Conservation (phyloP, 2,329 filamentous ascomycete species). For the Xylaria digitata region DNA sequence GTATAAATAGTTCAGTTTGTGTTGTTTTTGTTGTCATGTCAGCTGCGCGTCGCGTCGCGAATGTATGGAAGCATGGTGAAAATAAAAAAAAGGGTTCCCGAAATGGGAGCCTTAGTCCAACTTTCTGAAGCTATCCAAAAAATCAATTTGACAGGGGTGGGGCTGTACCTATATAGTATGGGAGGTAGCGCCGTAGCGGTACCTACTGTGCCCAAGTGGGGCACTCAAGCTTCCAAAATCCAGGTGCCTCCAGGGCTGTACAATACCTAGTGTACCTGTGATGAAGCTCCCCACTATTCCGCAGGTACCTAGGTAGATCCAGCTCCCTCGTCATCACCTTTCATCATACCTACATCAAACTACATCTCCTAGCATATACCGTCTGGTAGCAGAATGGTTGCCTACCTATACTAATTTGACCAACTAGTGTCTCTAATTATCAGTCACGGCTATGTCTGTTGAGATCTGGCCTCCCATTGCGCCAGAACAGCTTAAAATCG, state of each 20-base stretch:
- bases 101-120: conserved; percentile 23
- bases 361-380: background rate
- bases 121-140: conserved; percentile 24
- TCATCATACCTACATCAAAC: conserved; percentile 20
- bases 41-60: conserved; percentile 9
- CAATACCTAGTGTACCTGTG: background rate
- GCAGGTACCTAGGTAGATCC: background rate
- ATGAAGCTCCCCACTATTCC: conserved; percentile 14
- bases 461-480: conserved; percentile 68
- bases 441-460: conserved; percentile 61
- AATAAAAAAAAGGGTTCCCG: background rate
- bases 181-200: too few relatives aligned
- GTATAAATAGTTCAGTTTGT: conserved; percentile 5
- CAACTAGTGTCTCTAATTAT: conserved; percentile 11
- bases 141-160: conserved; percentile 34
- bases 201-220: conserved; percentile 3
- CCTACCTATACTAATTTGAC: conserved; percentile 34
- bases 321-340: conserved; percentile 20
- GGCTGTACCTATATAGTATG: too few relatives aligned
- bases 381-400: conserved; percentile 39
- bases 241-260: background rate
- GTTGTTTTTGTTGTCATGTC: conserved; percentile 29
- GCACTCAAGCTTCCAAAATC: background rate
- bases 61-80: conserved; percentile 8
- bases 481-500: conserved; percentile 61